Conservation (phyloP, 2,329 filamentous ascomycete genomes). For the Phyllosticta capitalensis region DNA sequence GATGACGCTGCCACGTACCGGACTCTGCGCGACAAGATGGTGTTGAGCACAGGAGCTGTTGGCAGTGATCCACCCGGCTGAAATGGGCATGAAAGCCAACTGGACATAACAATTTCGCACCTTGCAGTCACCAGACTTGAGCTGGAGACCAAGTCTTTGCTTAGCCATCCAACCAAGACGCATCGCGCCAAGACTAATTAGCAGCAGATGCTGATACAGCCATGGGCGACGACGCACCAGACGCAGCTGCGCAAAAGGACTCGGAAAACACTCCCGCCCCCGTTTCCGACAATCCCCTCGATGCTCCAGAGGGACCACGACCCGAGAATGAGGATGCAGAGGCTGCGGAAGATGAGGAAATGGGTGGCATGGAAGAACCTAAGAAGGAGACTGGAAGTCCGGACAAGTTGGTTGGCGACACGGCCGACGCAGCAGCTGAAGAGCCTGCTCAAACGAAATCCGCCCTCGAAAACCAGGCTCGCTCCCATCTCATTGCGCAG, state of each 20-base stretch:
- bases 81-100: too few relatives aligned
- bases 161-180: not conserved
- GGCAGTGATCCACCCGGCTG: too few relatives aligned
- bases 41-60: too few relatives aligned
- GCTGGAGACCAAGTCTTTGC: too few relatives aligned
- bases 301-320: conserved; percentile 57
- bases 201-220: conserved; percentile 38
- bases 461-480: conserved; percentile 72
- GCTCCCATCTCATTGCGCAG: conserved; percentile 85
- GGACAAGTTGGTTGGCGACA: conserved; percentile 19
- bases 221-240: conserved; percentile 39
- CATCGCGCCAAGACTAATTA: not conserved
- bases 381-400: conserved; percentile 26
- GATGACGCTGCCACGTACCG: too few relatives aligned
- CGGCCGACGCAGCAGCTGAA: conserved; percentile 36
- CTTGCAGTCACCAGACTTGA: too few relatives aligned
- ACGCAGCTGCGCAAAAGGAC: conserved; percentile 41
- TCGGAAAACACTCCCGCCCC: conserved; percentile 41
- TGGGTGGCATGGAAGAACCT: conserved; percentile 29
- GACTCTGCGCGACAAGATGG: too few relatives aligned
- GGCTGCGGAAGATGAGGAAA: conserved; percentile 65
- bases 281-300: conserved; percentile 55
- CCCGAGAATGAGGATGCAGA: conserved; percentile 47
- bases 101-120: too few relatives aligned
- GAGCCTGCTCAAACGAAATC: conserved; percentile 64